Base-by-base conservation (phyloP, 1,284 basidiomycete genomes). In the Volvariella surrecta region DNA sequence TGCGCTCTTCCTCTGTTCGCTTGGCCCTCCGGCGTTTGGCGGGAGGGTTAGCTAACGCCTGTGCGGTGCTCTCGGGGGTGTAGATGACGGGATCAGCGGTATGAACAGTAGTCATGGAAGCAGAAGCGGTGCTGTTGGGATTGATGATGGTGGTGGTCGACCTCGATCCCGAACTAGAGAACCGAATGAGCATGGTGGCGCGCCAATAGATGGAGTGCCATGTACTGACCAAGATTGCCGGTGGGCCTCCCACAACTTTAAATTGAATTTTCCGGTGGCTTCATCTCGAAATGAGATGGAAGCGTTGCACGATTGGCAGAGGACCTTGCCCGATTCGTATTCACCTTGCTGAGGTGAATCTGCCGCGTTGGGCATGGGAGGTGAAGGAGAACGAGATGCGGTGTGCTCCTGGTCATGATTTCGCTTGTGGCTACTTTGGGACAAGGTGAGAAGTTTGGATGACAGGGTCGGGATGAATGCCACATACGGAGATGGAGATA, bases 1-100 rank as follows among this genome's bases (percentile, higher is more conserved):
- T 86, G 19, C 83, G 76, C 51, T 88, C 83, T 42, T 84, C 81
- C 50, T 88, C 84, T 0, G 83, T 81, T 37, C 84, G 73, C 52
- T 87, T 87, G 0, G 83, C 79, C 22, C 83, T 73, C 3, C 83
- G 76, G 20, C 82, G 77, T 53, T 80, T 77, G 2, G 68, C 53
- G 0, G 71, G 71, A 3, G 71, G 71, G 50, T 70, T 67, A 1
- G 61, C 57, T 32, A 66, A 58, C 11, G 63, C 57, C 40, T 66
- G 61, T 0, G 62, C 60, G 7, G 66, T 59, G 45, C 58, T 63
- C 48, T 68, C 63, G 4, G 64, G 66, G n/a, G 66, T 64, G 48
- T 66, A 69, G 21, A 66, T 63, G 11, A 66, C 61, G 1, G 63
- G 61, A 10, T 62, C 60, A 13, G 55, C 53, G 11, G 54, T 31